Percentiles rank a stretch among this genome's conserved stretches.
Evolutionary conservation across 345 rosid species (phyloP).

Genomic region (Cochlearia excelsa): DNA sequence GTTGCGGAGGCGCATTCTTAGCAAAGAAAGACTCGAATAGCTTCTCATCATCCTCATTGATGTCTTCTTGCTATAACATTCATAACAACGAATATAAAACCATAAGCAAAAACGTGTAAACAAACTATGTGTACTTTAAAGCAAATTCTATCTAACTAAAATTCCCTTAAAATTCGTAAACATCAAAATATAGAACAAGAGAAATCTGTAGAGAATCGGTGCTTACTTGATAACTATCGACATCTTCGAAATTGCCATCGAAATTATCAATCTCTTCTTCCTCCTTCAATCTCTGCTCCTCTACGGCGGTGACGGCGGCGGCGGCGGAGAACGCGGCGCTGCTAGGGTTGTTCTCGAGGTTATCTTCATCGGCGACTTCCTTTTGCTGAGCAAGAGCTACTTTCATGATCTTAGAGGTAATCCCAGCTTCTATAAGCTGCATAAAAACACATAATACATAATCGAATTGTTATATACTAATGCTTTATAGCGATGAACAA

Average conservation of each 20-base stretch:
- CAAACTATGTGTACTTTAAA: neutral
- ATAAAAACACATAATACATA: neutral
- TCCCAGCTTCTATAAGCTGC: constrained; percentile 62
- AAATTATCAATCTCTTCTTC: constrained; percentile 69
- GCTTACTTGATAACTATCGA: constrained; percentile 53
- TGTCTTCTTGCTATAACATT: constrained; percentile 49
- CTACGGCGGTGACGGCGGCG: constrained; percentile 39
- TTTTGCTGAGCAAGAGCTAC: constrained; percentile 79
- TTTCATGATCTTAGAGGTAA: constrained; percentile 80
- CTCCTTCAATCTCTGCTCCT: constrained; percentile 40
- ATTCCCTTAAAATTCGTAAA: neutral
- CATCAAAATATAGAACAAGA: neutral
- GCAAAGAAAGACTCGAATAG: constrained; percentile 73
- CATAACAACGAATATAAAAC: neutral
- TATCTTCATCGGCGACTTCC: constrained; percentile 68
- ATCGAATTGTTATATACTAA: neutral
- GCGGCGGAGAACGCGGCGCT: constrained; percentile 36
- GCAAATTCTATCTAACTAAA: neutral
- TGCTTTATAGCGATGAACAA: neutral
- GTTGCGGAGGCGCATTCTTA: constrained; percentile 61
- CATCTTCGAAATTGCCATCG: constrained; percentile 53
- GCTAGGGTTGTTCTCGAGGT: constrained; percentile 39
- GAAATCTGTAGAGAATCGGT: neutral
- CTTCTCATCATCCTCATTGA: constrained; percentile 78
- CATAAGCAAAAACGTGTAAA: constrained; percentile 6